phyloP scores from a whole-genome alignment of 805 yeast species.

The Alloascoidea africana region DNA sequence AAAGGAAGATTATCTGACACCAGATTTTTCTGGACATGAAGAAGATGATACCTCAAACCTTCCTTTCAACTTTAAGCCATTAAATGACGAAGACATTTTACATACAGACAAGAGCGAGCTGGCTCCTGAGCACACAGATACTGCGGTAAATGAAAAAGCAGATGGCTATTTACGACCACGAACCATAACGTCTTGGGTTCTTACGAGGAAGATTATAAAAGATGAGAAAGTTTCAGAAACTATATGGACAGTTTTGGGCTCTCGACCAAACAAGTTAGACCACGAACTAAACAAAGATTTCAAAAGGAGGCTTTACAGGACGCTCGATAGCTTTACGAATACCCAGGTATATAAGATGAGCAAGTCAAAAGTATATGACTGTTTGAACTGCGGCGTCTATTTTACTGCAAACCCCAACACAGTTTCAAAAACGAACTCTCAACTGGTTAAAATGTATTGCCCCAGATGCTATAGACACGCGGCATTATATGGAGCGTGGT shows the following conservation, averaged over 20 bases:
- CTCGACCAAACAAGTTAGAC: neutral
- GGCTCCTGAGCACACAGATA: too few species aligned
- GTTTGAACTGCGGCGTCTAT: neutral
- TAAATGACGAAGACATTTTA: too few species aligned
- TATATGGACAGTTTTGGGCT: neutral
- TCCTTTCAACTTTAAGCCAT: too few species aligned
- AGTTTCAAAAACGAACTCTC: conserved; percentile 4
- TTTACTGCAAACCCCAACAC: conserved; percentile 10
- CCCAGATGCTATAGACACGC: conserved; percentile 18
- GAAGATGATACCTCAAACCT: too few species aligned
- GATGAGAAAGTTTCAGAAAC: neutral
- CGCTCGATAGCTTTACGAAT: neutral
- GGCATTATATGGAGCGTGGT: conserved; percentile 11
- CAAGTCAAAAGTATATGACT: neutral
- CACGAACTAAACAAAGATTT: neutral
- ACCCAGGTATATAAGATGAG: conserved; percentile 1
- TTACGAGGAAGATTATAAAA: neutral
- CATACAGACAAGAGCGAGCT: too few species aligned
- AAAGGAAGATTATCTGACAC: too few species aligned
- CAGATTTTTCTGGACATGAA: too few species aligned
- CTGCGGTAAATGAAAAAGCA: too few species aligned
- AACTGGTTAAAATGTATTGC: conserved; percentile 11
- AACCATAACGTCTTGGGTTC: neutral
- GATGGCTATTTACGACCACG: neutral
- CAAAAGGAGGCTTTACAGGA: neutral